Evolutionary conservation across 106 monocot species (phyloP), one percentile per base, ranked within the genome.

Genomic region (Triglochin maritima): DNA sequence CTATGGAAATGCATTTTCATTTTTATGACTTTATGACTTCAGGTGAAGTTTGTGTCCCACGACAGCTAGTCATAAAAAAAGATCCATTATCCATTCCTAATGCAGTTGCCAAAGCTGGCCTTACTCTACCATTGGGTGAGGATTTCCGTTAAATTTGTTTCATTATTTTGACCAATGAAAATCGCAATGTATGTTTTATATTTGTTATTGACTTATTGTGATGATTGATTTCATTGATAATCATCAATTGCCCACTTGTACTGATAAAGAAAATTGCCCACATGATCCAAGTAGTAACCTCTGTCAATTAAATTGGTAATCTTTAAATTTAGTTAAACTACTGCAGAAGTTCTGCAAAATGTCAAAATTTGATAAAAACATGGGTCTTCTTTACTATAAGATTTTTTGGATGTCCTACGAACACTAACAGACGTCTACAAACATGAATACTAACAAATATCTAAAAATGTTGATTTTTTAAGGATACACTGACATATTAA

Each of bases 11-110:
- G 15, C n/a, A 6, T 57, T 57, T 57, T 57, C 15, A 57, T 57
- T 17, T 16, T 57, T 57, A 57, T 17, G 15, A 57, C 5, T 57
- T 56, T 46, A 46, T 15, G 3, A 52, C 79, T 80, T 46, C 79
- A 94, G 94, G 94, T 65, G 71, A 77, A 82, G 80, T 89, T 82
- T 69, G 87, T 47, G 80, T 84, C 63, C 94, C 94, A 14, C 84
- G 69, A 63, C 94, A 94, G 57, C 80, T 94, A 45, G 94, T 94
- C 62, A 79, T 94, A 55, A 82, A 78, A 17, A 82, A 74, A 71
- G 94, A 94, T 67, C 80, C 94, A 59, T 86, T 75, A 17, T 79
- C 82, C 29, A 94, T 94, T n/a, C 84, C 82, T 53, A 80, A 83
- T 51, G 84, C 82, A 63, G 89, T 87, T 17, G 48, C 69, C 6